Percentiles rank a stretch among this genome's conserved stretches.
Conservation (phyloP, 129 eudicot genomes). For the Saussurea involucrata region DNA sequence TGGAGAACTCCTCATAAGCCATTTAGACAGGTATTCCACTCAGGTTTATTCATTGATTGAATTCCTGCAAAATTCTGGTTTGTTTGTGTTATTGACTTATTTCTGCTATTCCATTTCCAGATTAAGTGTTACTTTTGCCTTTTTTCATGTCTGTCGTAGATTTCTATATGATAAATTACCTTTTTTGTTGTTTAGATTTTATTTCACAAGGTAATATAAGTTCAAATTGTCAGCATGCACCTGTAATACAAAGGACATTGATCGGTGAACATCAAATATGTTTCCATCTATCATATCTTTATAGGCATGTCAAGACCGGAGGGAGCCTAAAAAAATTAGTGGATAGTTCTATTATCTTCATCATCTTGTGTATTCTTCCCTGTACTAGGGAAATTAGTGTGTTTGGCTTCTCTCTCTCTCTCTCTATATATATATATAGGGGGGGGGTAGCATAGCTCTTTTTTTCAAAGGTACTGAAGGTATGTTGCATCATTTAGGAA, state of each 20-base stretch:
- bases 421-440: too few species aligned
- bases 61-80: slow-evolving; percentile 6
- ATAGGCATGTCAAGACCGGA: not conserved
- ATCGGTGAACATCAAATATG: not conserved
- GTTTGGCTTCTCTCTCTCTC: not conserved
- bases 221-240: not conserved
- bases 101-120: not conserved
- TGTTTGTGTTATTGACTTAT: slow-evolving; percentile 11
- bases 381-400: not conserved
- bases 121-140: not conserved
- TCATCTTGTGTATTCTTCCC: not conserved
- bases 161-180: not conserved
- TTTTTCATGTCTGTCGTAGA: slow-evolving; percentile 2
- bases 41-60: not conserved
- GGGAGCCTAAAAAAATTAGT: not conserved
- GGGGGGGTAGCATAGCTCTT: not conserved
- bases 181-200: not conserved
- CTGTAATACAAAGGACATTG: not conserved
- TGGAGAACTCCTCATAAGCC: slow-evolving; percentile 99
- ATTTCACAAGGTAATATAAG: not conserved
- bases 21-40: slow-evolving; percentile 71
- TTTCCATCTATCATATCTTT: not conserved
- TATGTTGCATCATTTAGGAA: not conserved
- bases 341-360: not conserved
- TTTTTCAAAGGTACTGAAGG: not conserved